Conservation (phyloP, 139 green algal genomes). For the Coccomyxa sp. region DNA sequence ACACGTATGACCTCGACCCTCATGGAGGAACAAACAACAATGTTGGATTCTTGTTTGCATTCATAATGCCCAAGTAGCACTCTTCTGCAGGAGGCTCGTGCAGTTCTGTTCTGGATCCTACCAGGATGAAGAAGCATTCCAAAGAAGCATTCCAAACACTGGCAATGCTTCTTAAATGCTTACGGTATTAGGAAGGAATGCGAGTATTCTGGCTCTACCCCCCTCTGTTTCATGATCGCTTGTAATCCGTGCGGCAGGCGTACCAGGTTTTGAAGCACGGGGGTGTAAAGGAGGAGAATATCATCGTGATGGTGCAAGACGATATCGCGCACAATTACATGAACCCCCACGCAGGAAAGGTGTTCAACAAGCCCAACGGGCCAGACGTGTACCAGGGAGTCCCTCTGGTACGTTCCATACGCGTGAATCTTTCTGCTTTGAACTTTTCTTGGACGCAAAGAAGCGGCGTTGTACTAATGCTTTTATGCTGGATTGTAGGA, state of each 20-base stretch:
- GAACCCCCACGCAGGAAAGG: constrained; percentile 78
- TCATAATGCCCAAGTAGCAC: not conserved
- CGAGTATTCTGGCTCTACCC: too few relatives aligned
- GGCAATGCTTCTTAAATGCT: not conserved
- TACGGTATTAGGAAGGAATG: not conserved
- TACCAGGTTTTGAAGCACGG: constrained; percentile 69
- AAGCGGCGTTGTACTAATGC: not conserved
- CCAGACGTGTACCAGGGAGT: constrained; percentile 82
- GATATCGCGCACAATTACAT: constrained; percentile 72
- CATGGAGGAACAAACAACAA: not conserved
- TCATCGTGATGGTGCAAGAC: constrained; percentile 86
- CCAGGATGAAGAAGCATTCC: not conserved
- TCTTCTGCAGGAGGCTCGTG: not conserved
- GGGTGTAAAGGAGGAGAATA: constrained; percentile 56
- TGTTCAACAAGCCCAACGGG: constrained; percentile 89
- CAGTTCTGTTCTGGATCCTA: not conserved
- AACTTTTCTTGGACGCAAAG: not conserved
- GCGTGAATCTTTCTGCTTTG: not conserved
- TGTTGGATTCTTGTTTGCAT: not conserved
- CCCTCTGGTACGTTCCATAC: constrained; percentile 29
- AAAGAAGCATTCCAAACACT: not conserved
- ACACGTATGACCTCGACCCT: constrained; percentile 32
- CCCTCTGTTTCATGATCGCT: too few relatives aligned
- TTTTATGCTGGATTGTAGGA: constrained; percentile 46
- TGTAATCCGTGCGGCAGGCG: constrained; percentile 34